Percentiles rank a stretch among this genome's conserved stretches.
phyloP scores from a whole-genome alignment of 768 basidiomycete genomes.

The Leccinum boreale region DNA sequence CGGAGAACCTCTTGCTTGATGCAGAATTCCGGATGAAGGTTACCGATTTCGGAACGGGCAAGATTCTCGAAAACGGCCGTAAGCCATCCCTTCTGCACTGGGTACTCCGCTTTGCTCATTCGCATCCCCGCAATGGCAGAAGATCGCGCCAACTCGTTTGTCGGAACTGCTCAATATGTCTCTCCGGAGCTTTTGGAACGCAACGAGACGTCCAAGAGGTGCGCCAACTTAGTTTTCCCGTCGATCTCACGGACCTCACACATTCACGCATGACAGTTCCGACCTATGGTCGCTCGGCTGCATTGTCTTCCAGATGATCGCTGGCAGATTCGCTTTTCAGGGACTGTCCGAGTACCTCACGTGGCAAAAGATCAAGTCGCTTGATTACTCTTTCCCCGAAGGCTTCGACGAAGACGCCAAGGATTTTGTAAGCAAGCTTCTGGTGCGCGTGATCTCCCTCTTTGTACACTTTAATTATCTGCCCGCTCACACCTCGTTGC shows the following conservation, averaged over 20 bases:
- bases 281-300: conserved; percentile 97
- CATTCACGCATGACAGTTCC: conserved; percentile 47
- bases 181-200: conserved; percentile 79
- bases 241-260: not conserved
- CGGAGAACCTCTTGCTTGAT: conserved; percentile 90
- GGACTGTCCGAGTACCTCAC: conserved; percentile 91
- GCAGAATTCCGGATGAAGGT: conserved; percentile 83
- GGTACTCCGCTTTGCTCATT: conserved; percentile 1
- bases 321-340: conserved; percentile 88
- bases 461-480: not conserved
- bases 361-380: conserved; percentile 88
- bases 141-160: conserved; percentile 68
- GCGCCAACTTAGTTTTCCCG: conserved; percentile 7
- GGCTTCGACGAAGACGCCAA: conserved; percentile 80
- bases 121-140: conserved; percentile 30
- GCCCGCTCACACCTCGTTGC: not conserved
- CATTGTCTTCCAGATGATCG: conserved; percentile 89
- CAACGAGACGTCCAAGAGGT: conserved; percentile 78
- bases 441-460: conserved; percentile 44
- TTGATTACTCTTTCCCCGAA: conserved; percentile 85
- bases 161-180: conserved; percentile 89
- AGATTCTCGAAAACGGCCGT: conserved; percentile 60
- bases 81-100: conserved; percentile 20
- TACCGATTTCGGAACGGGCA: conserved; percentile 96
- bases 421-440: conserved; percentile 72